Conservation (phyloP, 768 basidiomycete genomes). For the Pleurotus tuoliensis region DNA sequence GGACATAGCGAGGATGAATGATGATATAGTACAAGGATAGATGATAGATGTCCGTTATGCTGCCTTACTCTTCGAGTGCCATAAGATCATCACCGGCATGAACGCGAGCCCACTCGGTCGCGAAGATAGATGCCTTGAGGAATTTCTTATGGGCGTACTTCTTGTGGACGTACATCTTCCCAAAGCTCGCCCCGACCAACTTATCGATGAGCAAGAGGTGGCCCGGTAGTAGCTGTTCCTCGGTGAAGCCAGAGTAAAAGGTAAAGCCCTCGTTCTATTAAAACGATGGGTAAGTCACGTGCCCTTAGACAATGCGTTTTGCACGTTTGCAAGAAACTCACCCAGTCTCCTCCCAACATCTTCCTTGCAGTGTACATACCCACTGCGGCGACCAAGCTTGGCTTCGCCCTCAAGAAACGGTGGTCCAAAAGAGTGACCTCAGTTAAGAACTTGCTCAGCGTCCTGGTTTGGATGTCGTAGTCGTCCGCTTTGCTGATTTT, state of each 20-base stretch:
- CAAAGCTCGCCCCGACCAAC: constrained; percentile 74
- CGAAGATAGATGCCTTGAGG: constrained; percentile 83
- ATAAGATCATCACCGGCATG: constrained; percentile 43
- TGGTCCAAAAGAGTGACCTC: constrained; percentile 93
- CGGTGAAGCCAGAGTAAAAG: constrained; percentile 89
- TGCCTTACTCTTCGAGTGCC: constrained; percentile 39
- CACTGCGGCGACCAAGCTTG: constrained; percentile 89
- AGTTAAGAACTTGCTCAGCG: constrained; percentile 94
- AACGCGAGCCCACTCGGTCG: constrained; percentile 67
- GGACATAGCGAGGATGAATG: constrained; percentile 3
- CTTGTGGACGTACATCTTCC: constrained; percentile 84
- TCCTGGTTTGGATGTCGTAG: constrained; percentile 97
- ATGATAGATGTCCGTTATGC: constrained; percentile 3
- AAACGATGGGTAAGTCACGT: constrained; percentile 34
- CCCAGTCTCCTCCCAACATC: constrained; percentile 97
- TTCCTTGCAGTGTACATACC: constrained; percentile 94
- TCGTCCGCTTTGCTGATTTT: constrained; percentile 98
- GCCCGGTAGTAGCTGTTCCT: constrained; percentile 80
- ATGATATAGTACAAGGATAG: not conserved
- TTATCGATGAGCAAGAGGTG: constrained; percentile 81
- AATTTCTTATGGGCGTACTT: constrained; percentile 99
- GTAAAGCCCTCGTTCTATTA: constrained; percentile 84
- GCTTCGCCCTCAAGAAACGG: constrained; percentile 90
- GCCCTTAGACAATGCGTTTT: constrained; percentile 12
- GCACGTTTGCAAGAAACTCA: constrained; percentile 42